Base-by-base conservation (phyloP, 805 yeast species). In the Kodamaea laetipori region DNA sequence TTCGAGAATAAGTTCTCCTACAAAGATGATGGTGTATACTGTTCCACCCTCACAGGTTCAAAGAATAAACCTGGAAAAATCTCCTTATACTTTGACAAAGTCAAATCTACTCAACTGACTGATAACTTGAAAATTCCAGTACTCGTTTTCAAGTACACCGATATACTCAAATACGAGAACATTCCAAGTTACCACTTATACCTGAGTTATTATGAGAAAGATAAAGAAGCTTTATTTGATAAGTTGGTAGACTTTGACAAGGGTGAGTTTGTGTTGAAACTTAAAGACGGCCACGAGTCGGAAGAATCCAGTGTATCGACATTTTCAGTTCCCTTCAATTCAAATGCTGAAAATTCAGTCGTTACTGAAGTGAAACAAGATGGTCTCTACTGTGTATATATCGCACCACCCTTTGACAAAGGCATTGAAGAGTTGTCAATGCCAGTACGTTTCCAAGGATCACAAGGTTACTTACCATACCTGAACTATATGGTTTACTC, bases 321-420 rank as follows among this genome's bases (percentile, higher is more conserved):
- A 4, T 17, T 30, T 17, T 4, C 34, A 12, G 10, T 13, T 30
- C 19, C 10, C 35, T 57, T 39, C 31, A 43, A 41, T 15, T 23
- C 50, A 6, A 17, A 33, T 10, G 16, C 43, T 7, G 45, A 37
- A 7, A 42, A 33, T 10, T 52, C 46, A 17, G 45, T 51, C 19
- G 38, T 21, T 2, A 55, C 53, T 30, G 23, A 44, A 1, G 57
- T 59, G 9, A 40, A 52, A 9, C 46, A 54, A 31, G 45, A 61
- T 1, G 71, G 69, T 1, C 33, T 52, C 15, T 65, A 63, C 45
- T 65, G 71, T 50, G 60, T 62, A 6, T 65, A 61, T 41, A 47
- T 61, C 28, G 63, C 59, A 3, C 60, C 61, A 6, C 60, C 60
- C 4, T 21, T 28, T 3, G 53, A 51, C 6, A 45, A 44, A n/a